A percentile compares a stretch with the other conserved stretches of the same genome.
Evolutionary conservation across 2,329 filamentous ascomycete species (phyloP).

Genomic region (Piedraia hortae): DNA sequence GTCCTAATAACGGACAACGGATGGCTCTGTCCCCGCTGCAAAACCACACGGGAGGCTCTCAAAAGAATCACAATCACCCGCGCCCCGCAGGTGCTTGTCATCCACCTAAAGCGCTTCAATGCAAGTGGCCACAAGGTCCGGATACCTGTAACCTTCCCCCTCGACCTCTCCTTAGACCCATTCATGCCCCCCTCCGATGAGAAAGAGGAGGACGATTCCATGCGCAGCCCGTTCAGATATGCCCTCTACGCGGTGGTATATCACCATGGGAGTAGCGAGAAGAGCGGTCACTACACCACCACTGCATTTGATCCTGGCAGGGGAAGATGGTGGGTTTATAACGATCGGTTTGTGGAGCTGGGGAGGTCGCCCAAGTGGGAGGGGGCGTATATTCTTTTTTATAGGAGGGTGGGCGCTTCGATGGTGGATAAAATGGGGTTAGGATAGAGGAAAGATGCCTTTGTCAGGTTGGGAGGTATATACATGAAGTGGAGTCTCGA

Average conservation of each 20-base stretch:
- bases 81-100: constrained; percentile 49
- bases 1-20: constrained; percentile 36
- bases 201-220: constrained; percentile 10
- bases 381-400: constrained; percentile 35
- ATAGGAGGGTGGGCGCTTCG: constrained; percentile 13
- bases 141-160: constrained; percentile 47
- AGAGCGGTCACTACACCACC: constrained; percentile 55
- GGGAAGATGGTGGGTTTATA: constrained; percentile 32
- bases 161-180: constrained; percentile 36
- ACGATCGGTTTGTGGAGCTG: constrained; percentile 24
- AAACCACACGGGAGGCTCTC: constrained; percentile 34
- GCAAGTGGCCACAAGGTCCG: constrained; percentile 29
- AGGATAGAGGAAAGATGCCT: too few species aligned
- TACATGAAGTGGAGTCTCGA: too few species aligned
- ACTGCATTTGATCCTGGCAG: constrained; percentile 21
- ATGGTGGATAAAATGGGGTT: too few species aligned
- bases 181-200: constrained; percentile 26
- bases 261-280: constrained; percentile 40
- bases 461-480: too few species aligned
- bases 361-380: constrained; percentile 13
- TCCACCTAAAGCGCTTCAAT: constrained; percentile 44
- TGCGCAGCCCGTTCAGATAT: constrained; percentile 38
- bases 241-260: constrained; percentile 66
- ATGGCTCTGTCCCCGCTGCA: constrained; percentile 51
- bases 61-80: constrained; percentile 50